A percentile compares a stretch with the other conserved stretches of the same genome.
Evolutionary conservation across 768 basidiomycete genomes (phyloP).

Genomic region (Ramaria sp.): DNA sequence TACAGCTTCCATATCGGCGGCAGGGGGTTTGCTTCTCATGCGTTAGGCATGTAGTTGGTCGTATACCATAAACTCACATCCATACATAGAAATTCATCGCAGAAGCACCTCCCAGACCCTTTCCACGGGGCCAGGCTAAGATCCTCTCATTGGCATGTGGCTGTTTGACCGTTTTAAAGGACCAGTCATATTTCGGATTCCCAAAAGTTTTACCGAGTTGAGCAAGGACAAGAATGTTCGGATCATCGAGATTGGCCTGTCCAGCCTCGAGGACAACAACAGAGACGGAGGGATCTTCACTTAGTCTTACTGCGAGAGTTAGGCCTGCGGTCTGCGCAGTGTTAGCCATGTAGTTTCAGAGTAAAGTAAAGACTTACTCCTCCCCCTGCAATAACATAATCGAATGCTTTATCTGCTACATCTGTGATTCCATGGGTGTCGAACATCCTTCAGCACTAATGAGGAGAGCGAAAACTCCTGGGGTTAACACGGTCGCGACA

Average conservation of each 20-base stretch:
- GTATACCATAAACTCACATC: neutral
- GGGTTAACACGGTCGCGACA: too few relatives aligned
- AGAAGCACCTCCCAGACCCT: slow-evolving; percentile 30
- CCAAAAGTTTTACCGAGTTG: slow-evolving; percentile 18
- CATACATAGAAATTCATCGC: slow-evolving; percentile 28
- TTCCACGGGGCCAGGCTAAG: slow-evolving; percentile 13
- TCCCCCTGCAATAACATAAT: too few relatives aligned
- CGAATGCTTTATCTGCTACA: too few relatives aligned
- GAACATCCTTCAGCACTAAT: too few relatives aligned
- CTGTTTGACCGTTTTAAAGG: slow-evolving; percentile 11
- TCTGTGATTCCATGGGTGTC: too few relatives aligned
- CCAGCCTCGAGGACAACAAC: slow-evolving; percentile 34
- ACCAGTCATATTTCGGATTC: slow-evolving; percentile 16
- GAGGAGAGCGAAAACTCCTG: too few relatives aligned
- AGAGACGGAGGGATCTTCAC: slow-evolving; percentile 25
- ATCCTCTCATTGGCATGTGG: neutral
- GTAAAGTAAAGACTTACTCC: too few relatives aligned
- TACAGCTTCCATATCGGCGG: slow-evolving; percentile 20
- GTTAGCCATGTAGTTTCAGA: too few relatives aligned
- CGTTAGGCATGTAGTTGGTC: neutral
- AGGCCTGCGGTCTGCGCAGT: slow-evolving; percentile 31
- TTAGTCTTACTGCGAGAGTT: slow-evolving; percentile 31
- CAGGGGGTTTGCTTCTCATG: slow-evolving; percentile 17
- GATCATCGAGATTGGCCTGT: slow-evolving; percentile 23
- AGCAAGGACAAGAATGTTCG: slow-evolving; percentile 22